Conservation (phyloP, 768 basidiomycete genomes). For the Leccinellum albellum region DNA sequence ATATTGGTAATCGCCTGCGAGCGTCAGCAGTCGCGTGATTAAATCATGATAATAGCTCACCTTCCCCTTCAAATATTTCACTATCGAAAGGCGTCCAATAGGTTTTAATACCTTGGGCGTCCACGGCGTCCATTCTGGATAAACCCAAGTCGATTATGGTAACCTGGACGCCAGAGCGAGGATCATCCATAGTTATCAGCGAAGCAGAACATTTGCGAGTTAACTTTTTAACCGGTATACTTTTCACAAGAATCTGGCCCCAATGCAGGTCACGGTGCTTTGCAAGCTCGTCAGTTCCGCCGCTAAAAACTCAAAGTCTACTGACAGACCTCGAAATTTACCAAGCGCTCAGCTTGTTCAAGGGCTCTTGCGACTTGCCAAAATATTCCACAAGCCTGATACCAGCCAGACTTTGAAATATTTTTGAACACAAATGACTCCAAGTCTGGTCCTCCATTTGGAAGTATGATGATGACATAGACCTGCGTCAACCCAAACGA, state of each 20-base stretch:
- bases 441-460: slow-evolving; percentile 87
- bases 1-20: slow-evolving; percentile 84
- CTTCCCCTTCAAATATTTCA: slow-evolving; percentile 90
- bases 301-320: neutral
- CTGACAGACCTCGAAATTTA: slow-evolving; percentile 78
- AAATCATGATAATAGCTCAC: slow-evolving; percentile 36
- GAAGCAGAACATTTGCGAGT: slow-evolving; percentile 32
- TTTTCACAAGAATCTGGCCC: slow-evolving; percentile 89
- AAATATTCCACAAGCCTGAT: slow-evolving; percentile 82
- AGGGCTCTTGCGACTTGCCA: slow-evolving; percentile 85
- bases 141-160: slow-evolving; percentile 95
- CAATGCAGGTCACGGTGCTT: slow-evolving; percentile 97
- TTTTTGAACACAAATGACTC: slow-evolving; percentile 75
- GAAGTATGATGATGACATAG: slow-evolving; percentile 87
- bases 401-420: slow-evolving; percentile 65
- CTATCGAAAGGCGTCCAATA: slow-evolving; percentile 84
- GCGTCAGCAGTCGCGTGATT: slow-evolving; percentile 7
- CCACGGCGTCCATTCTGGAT: slow-evolving; percentile 71
- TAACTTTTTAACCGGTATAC: slow-evolving; percentile 35
- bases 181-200: slow-evolving; percentile 60
- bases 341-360: slow-evolving; percentile 72
- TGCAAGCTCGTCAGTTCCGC: neutral
- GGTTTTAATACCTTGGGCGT: slow-evolving; percentile 40
- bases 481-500: slow-evolving; percentile 70
- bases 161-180: slow-evolving; percentile 61